These are phyloP conservation scores for Brassica juncea DNA, from an alignment of 345 rosid genomes.

Conservation along the genomic window DNA sequence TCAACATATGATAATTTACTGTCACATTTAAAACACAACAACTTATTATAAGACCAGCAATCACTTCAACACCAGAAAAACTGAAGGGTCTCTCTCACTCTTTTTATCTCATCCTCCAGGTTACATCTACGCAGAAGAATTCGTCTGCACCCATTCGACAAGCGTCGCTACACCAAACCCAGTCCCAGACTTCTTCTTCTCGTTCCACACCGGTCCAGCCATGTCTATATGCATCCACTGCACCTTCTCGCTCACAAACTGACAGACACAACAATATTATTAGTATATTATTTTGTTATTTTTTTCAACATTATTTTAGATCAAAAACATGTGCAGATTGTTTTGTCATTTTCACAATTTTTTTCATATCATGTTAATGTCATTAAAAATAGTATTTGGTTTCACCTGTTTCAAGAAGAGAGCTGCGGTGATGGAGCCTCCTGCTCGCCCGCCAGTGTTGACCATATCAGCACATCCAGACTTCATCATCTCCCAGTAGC, in stretches of 20 bases:
- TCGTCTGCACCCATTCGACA: conserved; percentile 87
- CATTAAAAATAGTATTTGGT: background rate
- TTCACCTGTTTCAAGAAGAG: conserved; percentile 89
- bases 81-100: conserved; percentile 11
- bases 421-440: conserved; percentile 91
- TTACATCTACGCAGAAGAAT: conserved; percentile 51
- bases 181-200: conserved; percentile 75
- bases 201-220: conserved; percentile 94
- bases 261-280: background rate
- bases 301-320: background rate
- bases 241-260: conserved; percentile 89
- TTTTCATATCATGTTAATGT: background rate
- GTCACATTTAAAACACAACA: conserved; percentile 17
- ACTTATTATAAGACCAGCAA: conserved; percentile 26
- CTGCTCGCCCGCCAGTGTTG: conserved; percentile 81
- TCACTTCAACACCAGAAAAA: conserved; percentile 10
- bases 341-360: background rate
- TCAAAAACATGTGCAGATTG: background rate
- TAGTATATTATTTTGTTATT: background rate
- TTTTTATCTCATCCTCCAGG: background rate
- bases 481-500: conserved; percentile 97
- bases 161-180: conserved; percentile 87
- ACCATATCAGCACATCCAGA: conserved; percentile 97
- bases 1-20: conserved; percentile 7
- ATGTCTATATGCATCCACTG: conserved; percentile 99